Evolutionary conservation across 2,329 filamentous ascomycete genomes (phyloP), one percentile per base, ranked within the genome.

Genomic region (Elsinoe necatrix): DNA sequence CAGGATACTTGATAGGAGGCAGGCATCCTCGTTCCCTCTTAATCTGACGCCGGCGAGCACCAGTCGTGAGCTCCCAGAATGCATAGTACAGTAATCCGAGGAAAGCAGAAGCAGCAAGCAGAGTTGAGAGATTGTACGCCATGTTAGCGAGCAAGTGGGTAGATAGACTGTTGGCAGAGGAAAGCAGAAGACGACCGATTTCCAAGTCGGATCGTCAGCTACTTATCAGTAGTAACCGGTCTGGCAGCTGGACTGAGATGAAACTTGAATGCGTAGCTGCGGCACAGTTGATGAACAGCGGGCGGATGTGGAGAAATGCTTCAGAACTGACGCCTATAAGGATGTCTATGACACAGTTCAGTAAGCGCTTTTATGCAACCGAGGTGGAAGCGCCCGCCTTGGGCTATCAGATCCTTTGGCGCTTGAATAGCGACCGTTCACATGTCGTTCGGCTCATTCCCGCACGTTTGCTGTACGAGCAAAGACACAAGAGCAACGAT

Each of bases 11-110:
- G 14, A 69, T 63, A n/a, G 72, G 71, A 7, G 72, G 71, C 50
- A 76, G 67, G 64, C 79, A 80, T 48, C 76, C 76, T 63, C 78
- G 69, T 27, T 70, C 67, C 18, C 66, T 68, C 56, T 66, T 71
- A 50, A 74, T 64, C 11, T 65, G 66, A 41, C 69, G 66, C 12
- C 73, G 71, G 45, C 60, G 62, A 51, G 68, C 61, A 59, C 70
- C 71, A 2, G 71, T 63, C 2, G 66, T 63, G 41, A 74, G 57
- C 5, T 64, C 62, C 14, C 63, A 66, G 61, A 68, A 69, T 54
- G 70, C 20, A 42, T 69, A 51, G 61, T 71, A 74, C 47, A 67
- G 58, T 4, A 70, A 20, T 47, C 71, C 67, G 27, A 68, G 58
- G 37, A 65, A 63, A 7, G 62, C 63, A 23, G 54, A 56, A 21